Evolutionary conservation across 352 stramenopile species (phyloP).

Genomic region (Pythium folliculosum): DNA sequence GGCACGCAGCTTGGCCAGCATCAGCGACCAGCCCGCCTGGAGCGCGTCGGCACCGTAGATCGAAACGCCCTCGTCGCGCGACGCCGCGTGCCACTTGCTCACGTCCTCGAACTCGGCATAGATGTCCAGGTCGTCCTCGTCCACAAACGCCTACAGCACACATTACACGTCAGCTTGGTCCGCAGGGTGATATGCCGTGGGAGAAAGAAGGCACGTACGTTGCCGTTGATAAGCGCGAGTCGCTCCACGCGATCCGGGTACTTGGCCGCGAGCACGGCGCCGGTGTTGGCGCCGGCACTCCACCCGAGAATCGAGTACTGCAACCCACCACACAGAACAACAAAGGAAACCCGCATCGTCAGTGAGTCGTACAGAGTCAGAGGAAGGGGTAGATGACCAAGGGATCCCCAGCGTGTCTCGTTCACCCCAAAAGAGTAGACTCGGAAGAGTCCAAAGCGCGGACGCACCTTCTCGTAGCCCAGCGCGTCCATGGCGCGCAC

Average conservation of each 20-base stretch:
- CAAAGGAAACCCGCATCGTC: too few species aligned
- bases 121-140: slow-evolving; percentile 67
- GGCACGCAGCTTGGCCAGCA: slow-evolving; percentile 48
- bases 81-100: slow-evolving; percentile 48
- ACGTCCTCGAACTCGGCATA: slow-evolving; percentile 55
- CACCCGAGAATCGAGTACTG: slow-evolving; percentile 75
- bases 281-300: slow-evolving; percentile 76
- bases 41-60: slow-evolving; percentile 59
- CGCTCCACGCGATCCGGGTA: slow-evolving; percentile 67
- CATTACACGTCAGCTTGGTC: neutral
- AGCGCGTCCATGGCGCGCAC: slow-evolving; percentile 58
- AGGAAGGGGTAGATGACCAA: too few species aligned
- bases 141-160: slow-evolving; percentile 60
- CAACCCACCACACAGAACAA: neutral
- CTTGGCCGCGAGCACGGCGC: slow-evolving; percentile 66
- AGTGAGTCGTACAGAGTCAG: neutral
- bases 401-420: neutral
- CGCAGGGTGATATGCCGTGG: too few species aligned
- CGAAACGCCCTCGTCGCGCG: slow-evolving; percentile 46
- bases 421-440: too few species aligned
- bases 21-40: slow-evolving; percentile 63
- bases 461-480: slow-evolving; percentile 49
- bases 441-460: too few species aligned
- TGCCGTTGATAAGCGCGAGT: slow-evolving; percentile 78
- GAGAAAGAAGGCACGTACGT: slow-evolving; percentile 40